Conservation (phyloP, 352 stramenopile genomes). For the Globisporangium orthogonon region DNA sequence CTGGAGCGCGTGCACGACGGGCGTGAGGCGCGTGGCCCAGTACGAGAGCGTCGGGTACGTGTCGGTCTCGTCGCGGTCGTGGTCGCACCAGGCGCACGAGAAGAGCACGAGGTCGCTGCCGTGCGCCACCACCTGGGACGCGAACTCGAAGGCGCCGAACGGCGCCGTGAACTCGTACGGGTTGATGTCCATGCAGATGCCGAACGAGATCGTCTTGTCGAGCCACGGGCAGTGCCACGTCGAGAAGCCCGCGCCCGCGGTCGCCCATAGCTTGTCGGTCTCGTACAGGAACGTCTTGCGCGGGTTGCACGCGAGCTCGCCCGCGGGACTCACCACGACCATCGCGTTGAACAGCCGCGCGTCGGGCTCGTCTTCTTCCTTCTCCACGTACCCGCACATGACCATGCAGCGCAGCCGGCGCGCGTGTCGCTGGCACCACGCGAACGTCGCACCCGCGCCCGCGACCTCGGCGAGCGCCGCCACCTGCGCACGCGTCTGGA, state of each 20-base stretch:
- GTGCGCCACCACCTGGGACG: conserved; percentile 32
- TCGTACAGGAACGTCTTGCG: conserved; percentile 84
- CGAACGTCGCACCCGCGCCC: conserved; percentile 45
- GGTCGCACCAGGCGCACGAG: conserved; percentile 79
- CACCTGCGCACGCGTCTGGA: conserved; percentile 46
- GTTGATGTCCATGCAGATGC: conserved; percentile 90
- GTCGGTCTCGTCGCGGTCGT: conserved; percentile 41
- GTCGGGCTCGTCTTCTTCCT: conserved; percentile 10
- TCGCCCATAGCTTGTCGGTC: conserved; percentile 79
- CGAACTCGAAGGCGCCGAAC: conserved; percentile 72
- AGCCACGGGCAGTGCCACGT: conserved; percentile 76
- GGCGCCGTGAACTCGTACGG: conserved; percentile 69
- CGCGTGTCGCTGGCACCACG: conserved; percentile 63
- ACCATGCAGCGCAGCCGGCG: conserved; percentile 55
- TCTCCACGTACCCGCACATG: conserved; percentile 68
- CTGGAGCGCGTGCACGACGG: conserved; percentile 40
- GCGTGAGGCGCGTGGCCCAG: conserved; percentile 60
- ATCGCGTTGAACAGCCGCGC: conserved; percentile 67
- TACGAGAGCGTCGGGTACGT: conserved; percentile 56
- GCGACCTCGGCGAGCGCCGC: conserved; percentile 55
- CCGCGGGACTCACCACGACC: conserved; percentile 67
- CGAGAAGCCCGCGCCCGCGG: conserved; percentile 45
- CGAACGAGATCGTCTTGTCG: conserved; percentile 70
- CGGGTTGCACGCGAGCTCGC: conserved; percentile 60
- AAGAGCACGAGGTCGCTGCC: conserved; percentile 75